phyloP scores from a whole-genome alignment of 2,329 filamentous ascomycete genomes.

The Lasiodiplodia sp. region DNA sequence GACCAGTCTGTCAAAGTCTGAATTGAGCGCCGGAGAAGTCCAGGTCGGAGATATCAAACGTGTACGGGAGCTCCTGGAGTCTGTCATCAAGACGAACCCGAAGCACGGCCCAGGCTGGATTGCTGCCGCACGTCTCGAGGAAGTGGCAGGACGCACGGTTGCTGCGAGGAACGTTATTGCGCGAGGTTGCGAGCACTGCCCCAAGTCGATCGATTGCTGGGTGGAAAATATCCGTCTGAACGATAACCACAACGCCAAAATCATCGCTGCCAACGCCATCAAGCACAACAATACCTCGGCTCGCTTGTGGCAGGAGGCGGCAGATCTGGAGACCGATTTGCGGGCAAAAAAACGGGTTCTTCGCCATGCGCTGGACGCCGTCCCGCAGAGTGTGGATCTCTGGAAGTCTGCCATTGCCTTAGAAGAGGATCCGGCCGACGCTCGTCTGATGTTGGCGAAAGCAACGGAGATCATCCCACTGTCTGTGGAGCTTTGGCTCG shows the following conservation, averaged over 20 bases:
- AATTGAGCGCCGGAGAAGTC: constrained; percentile 78
- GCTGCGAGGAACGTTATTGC: constrained; percentile 88
- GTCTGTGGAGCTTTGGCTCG: constrained; percentile 94
- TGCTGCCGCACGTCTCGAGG: constrained; percentile 88
- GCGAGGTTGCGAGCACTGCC: constrained; percentile 87
- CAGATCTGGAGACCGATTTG: constrained; percentile 84
- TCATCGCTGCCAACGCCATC: constrained; percentile 93
- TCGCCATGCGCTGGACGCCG: constrained; percentile 87
- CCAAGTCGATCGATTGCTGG: constrained; percentile 95
- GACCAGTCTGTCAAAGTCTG: constrained; percentile 84
- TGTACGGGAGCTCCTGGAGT: constrained; percentile 90
- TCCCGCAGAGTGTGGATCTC: constrained; percentile 92
- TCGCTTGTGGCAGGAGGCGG: constrained; percentile 91
- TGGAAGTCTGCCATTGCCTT: constrained; percentile 98
- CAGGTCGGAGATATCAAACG: constrained; percentile 95
- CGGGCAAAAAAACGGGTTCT: constrained; percentile 92
- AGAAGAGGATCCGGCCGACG: constrained; percentile 88
- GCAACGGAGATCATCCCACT: constrained; percentile 94
- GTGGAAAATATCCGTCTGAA: constrained; percentile 94
- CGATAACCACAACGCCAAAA: constrained; percentile 89
- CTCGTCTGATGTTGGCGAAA: constrained; percentile 86
- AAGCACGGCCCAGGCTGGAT: constrained; percentile 97
- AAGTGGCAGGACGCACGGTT: constrained; percentile 89
- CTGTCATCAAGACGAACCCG: constrained; percentile 95
- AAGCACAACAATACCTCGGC: constrained; percentile 90